Conservation (phyloP, 2,329 filamentous ascomycete genomes). For the Xylariaceae sp. region DNA sequence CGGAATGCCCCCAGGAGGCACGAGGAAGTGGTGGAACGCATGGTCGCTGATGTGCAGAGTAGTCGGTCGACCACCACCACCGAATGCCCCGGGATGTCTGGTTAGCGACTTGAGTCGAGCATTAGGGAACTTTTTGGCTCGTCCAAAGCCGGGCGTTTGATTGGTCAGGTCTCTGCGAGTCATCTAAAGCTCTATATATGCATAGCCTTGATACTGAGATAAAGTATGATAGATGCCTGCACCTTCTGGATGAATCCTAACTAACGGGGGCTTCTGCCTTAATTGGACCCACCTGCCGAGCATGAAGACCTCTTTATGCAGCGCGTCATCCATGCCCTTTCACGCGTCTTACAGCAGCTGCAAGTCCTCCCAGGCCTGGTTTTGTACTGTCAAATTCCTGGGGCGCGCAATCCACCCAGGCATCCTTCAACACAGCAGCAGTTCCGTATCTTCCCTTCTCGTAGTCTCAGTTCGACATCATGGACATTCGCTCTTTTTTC, state of each 20-base stretch:
- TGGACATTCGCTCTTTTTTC: constrained; percentile 95
- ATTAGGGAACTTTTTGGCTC: constrained; percentile 11
- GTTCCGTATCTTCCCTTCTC: background rate
- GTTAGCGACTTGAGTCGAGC: background rate
- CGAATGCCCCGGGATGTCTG: background rate
- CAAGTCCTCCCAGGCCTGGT: background rate
- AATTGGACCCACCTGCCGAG: background rate
- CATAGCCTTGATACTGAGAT: background rate
- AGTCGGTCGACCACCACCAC: constrained; percentile 3
- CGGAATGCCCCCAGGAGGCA: constrained; percentile 48
- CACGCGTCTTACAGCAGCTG: constrained; percentile 14
- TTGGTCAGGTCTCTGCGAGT: constrained; percentile 6
- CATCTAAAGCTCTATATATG: too few relatives aligned
- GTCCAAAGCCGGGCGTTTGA: background rate
- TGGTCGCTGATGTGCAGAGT: constrained; percentile 32
- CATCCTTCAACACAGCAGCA: background rate
- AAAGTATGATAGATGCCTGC: background rate
- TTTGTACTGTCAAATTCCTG: background rate
- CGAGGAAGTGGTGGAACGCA: constrained; percentile 43
- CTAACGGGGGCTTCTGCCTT: constrained; percentile 1
- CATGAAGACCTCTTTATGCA: background rate
- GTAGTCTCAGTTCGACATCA: constrained; percentile 33
- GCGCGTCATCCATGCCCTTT: constrained; percentile 20
- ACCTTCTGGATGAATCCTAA: background rate
- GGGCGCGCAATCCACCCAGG: background rate